phyloP scores from a whole-genome alignment of 2,329 filamentous ascomycete species.

The Colletotrichum lupini region DNA sequence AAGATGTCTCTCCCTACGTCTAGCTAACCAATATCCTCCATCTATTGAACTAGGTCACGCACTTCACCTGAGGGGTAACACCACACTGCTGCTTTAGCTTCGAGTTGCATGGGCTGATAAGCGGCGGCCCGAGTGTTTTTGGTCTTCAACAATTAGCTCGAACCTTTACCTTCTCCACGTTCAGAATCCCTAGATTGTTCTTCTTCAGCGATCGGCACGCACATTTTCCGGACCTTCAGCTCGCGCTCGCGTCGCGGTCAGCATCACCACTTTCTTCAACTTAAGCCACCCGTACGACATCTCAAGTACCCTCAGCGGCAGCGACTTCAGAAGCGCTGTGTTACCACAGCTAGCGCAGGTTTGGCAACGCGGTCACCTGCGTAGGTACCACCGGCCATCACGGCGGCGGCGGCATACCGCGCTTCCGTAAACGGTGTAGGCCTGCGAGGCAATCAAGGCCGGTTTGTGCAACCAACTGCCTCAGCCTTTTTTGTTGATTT shows the following conservation, averaged over 20 bases:
- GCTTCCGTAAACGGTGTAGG: not conserved
- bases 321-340: not conserved
- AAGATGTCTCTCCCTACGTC: not conserved
- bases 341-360: not conserved
- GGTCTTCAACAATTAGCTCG: not conserved
- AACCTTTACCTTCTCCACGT: not conserved
- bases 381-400: not conserved
- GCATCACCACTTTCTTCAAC: not conserved
- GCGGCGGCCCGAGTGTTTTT: not conserved
- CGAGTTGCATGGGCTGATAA: not conserved
- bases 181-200: not conserved
- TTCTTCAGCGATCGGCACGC: not conserved
- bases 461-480: not conserved
- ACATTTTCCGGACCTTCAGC: not conserved
- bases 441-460: not conserved
- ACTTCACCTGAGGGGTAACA: conserved; percentile 5
- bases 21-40: not conserved
- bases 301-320: not conserved
- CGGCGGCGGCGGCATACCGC: not conserved
- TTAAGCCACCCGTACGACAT: not conserved
- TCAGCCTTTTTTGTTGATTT: not conserved
- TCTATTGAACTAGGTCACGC: not conserved
- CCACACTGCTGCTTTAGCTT: not conserved
- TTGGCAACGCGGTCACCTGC: not conserved
- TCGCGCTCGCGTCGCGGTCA: conserved; percentile 11